phyloP scores from a whole-genome alignment of 1,139 yeast species.

The Magnusiomyces suaveolens region DNA sequence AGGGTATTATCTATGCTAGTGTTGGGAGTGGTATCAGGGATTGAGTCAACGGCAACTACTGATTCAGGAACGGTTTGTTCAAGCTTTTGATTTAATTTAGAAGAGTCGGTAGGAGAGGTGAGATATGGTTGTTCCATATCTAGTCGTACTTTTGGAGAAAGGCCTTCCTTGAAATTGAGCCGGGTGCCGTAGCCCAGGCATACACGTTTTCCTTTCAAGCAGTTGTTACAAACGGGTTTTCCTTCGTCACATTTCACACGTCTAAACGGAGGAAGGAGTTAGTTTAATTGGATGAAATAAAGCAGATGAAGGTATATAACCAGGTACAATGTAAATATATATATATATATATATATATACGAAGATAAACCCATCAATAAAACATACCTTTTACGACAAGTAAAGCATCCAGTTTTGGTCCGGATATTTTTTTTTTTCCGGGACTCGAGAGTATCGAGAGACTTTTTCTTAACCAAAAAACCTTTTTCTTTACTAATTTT shows the following conservation, averaged over 20 bases:
- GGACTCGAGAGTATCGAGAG: too few species aligned
- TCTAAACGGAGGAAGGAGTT: conserved; percentile 9
- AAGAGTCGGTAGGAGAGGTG: neutral
- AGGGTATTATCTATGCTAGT: too few species aligned
- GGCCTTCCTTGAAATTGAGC: neutral
- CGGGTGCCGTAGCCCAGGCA: conserved; percentile 14
- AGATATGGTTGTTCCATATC: neutral
- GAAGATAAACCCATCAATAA: too few species aligned
- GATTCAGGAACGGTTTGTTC: too few species aligned
- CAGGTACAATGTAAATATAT: too few species aligned
- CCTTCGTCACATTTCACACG: conserved; percentile 25
- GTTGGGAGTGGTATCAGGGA: too few species aligned
- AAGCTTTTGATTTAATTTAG: too few species aligned
- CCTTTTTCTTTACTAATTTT: too few species aligned
- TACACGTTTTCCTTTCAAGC: conserved; percentile 20
- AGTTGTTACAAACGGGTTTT: conserved; percentile 23
- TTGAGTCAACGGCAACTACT: too few species aligned
- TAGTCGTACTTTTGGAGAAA: neutral
- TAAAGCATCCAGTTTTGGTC: conserved; percentile 26
- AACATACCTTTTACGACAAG: conserved; percentile 22
- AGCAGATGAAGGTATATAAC: too few species aligned
- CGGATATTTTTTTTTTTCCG: conserved; percentile 7
- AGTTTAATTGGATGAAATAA: neutral
- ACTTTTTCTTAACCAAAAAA: too few species aligned
- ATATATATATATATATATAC: too few species aligned